These are phyloP conservation scores for Fusarium oxysporum DNA, from an alignment of 2,329 filamentous ascomycete species.

Conservation along the genomic window DNA sequence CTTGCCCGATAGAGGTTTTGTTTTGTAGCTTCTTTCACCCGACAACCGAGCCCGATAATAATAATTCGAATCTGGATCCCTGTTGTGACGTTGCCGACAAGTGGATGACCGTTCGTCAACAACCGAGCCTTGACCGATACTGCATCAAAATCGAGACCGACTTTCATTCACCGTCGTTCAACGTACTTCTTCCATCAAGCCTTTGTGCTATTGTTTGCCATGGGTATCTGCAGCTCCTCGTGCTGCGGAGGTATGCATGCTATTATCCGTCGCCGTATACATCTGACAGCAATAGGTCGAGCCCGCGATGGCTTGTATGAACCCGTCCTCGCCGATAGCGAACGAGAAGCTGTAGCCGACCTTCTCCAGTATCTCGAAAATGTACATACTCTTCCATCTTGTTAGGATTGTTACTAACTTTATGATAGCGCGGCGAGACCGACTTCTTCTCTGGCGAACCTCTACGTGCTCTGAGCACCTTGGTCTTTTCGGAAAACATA, in stretches of 20 bases:
- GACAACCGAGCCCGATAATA: constrained; percentile 37
- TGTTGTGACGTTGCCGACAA: constrained; percentile 45
- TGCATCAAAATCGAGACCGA: constrained; percentile 23
- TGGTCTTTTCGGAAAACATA: constrained; percentile 99
- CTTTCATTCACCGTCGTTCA: constrained; percentile 22
- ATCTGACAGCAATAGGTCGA: constrained; percentile 65
- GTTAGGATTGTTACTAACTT: constrained; percentile 46
- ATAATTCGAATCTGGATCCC: constrained; percentile 36
- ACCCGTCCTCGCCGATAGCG: constrained; percentile 91
- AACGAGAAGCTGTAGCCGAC: constrained; percentile 96
- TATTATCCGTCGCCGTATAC: constrained; percentile 12
- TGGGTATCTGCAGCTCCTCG: constrained; percentile 70
- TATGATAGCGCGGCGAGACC: constrained; percentile 84
- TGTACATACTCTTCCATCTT: constrained; percentile 64
- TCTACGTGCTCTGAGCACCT: constrained; percentile 89
- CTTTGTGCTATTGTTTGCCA: constrained; percentile 52
- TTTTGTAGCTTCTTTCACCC: constrained; percentile 26
- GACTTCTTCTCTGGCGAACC: constrained; percentile 99
- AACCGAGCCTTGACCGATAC: constrained; percentile 29
- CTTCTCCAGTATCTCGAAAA: constrained; percentile 96
- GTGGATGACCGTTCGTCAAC: constrained; percentile 30
- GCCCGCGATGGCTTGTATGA: constrained; percentile 86
- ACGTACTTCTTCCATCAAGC: constrained; percentile 17
- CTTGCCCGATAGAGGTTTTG: constrained; percentile 22
- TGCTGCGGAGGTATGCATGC: constrained; percentile 64